Evolutionary conservation across 345 rosid species (phyloP), one percentile per base, ranked within the genome.

Genomic region (Arabis alpina): DNA sequence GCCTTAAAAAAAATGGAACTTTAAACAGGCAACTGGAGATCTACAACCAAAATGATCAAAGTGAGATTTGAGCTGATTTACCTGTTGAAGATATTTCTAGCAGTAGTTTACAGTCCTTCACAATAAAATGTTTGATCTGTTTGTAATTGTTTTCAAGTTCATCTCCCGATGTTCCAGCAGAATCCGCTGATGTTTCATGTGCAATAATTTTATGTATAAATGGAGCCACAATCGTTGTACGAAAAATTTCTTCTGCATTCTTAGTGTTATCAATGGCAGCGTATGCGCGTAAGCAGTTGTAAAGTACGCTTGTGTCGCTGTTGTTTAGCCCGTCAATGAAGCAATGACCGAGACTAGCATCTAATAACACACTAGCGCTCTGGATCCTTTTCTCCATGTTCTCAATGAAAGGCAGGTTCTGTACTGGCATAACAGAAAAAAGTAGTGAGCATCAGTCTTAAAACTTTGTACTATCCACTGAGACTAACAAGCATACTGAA

Each of bases 371-470:
- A 81, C 94, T 88, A 49, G 98, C 96, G 80, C 87, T 87, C 78
- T 82, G 91, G 79, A 88, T 88, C 79, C 96, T 92, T 90, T 92
- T 95, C 82, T 95, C 97, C 89, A 95, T 88, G 83, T 92, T 95
- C 79, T 86, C 85, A 70, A 95, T 84, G 79, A 95, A 95, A 77
- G 99, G 99, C 70, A 95, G 98, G 80, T 87, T 83, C 99, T 92
- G 92, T 88, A 88, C 93, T 86, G 88, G 91, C 96, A 90, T 71
- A 80, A 85, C 52, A 68, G 75, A 87, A 78, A 79, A 76, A 64
- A 68, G 77, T 79, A 74, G 82, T 85, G 80, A 84, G 87, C 80
- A 79, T 47, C 68, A 74, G 54, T 73, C 8, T 3, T 61, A 54
- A 15, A 45, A 75, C n/a, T 52, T 66, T 43, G 4, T 32, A 5